Base-by-base conservation (phyloP, 1,284 basidiomycete genomes). In the Mycena sp. region DNA sequence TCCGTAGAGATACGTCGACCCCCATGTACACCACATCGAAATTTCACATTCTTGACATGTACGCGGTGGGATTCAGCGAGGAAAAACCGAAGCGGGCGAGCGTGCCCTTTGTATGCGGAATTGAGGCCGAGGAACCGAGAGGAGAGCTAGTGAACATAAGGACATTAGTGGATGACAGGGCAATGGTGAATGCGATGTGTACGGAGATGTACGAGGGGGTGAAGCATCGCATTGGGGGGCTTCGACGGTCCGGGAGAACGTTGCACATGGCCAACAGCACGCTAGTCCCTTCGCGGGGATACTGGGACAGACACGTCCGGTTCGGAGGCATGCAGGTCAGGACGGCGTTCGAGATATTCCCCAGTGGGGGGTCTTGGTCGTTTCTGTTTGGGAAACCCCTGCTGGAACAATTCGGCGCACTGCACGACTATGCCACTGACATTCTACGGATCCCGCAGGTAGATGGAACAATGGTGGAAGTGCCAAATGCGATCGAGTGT, bases 11-110 rank as follows among this genome's bases (percentile, higher is more conserved):
- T 26, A 23, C 35, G 26, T 37, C 17, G 41, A 49, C 46, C 28
- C 30, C 12, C 40, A 55, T 63, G 61, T 63, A 63, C 48, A 26
- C 49, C 9, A 9, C 21, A 11, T 43, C 25, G 1, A 7, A 51
- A 40, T 44, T n/a, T 16, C 30, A 63, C 11, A 52, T 51, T 19
- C 2, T 57, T 58, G 54, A 63, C 53, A 11, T 63, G 35, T 63
- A 63, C 28, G 37, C 46, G 6, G 54, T 63, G 37, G 53, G 30
- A 32, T 40, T 3, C 4, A 30, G 4, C 6, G 38, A 41, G 28
- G 21, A 16, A 23, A 14, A 14, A n/a, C 32, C 32, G 32, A n/a
- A 35, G 49, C 5, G 14, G 41, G 4, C 48, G 35, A 58, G 25
- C 48, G 26, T 56, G 46, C 56, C 46, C 28, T 56, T 55, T 37